These are phyloP conservation scores for Mortierella sp. DNA, from an alignment of 371 early-diverging fungal species.

Conservation along the genomic window DNA sequence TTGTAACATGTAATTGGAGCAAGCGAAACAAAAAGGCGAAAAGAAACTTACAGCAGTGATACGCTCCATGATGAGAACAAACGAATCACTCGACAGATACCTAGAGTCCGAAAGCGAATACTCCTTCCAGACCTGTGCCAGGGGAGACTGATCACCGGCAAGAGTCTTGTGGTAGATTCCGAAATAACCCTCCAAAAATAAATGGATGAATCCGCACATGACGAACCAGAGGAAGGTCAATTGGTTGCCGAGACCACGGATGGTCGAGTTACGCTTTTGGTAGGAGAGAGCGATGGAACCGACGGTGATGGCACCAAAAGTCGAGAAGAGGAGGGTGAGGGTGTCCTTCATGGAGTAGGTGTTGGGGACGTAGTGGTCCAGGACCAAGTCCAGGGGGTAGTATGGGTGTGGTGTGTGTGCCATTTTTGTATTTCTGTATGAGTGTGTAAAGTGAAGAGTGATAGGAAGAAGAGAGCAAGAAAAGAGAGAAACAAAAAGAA, in stretches of 20 bases:
- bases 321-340: conserved; percentile 58
- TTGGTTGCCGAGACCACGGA: conserved; percentile 29
- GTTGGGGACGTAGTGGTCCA: conserved; percentile 70
- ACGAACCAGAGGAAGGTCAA: conserved; percentile 86
- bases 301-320: conserved; percentile 54
- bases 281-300: conserved; percentile 43
- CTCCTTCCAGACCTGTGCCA: conserved; percentile 95
- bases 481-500: not conserved
- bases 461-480: not conserved
- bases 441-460: not conserved
- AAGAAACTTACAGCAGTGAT: conserved; percentile 82
- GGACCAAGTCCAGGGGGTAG: conserved; percentile 64
- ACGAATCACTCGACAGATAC: conserved; percentile 85
- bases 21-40: not conserved
- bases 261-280: conserved; percentile 47
- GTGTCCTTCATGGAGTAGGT: conserved; percentile 57
- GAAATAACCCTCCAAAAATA: conserved; percentile 92
- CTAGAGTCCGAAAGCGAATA: conserved; percentile 91
- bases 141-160: conserved; percentile 71
- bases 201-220: conserved; percentile 83
- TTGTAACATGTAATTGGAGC: not conserved
- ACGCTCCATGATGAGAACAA: conserved; percentile 87
- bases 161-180: conserved; percentile 72
- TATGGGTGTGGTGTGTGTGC: conserved; percentile 60
- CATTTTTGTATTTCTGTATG: not conserved